Conservation (phyloP, 2,329 filamentous ascomycete species). For the Pseudogymnoascus sp. region DNA sequence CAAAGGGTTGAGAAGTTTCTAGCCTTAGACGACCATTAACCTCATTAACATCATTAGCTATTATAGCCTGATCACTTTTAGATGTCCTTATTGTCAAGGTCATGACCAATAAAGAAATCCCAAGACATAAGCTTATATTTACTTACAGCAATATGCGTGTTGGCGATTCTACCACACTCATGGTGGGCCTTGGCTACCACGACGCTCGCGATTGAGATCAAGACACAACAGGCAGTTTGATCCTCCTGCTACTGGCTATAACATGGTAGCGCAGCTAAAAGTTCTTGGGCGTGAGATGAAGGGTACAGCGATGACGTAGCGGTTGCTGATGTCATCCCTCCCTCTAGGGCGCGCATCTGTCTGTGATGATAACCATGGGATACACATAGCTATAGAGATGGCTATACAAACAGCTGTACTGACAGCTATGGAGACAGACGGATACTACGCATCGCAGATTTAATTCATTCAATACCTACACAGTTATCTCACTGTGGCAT, state of each 20-base stretch:
- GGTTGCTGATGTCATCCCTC: neutral
- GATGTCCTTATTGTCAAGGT: neutral
- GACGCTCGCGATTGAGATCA: no score
- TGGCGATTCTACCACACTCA: no score
- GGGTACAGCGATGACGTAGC: neutral
- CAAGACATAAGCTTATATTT: neutral
- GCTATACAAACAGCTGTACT: neutral
- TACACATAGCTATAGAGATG: no score
- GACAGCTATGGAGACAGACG: neutral
- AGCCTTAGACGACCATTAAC: no score
- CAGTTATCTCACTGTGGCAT: neutral
- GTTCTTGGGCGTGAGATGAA: neutral
- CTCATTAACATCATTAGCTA: neutral
- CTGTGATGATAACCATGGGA: neutral
- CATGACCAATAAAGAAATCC: neutral
- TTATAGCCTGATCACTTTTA: neutral
- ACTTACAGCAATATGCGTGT: no score
- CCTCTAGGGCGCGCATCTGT: neutral
- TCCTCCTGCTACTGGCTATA: no score
- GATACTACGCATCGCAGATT: neutral
- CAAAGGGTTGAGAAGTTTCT: neutral
- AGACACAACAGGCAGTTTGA: no score
- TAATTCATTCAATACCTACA: neutral
- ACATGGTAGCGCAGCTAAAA: neutral
- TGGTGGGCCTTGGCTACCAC: no score